These are phyloP conservation scores for Vachellia collinsii DNA, from an alignment of 306 rosid species.

Conservation along the genomic window DNA sequence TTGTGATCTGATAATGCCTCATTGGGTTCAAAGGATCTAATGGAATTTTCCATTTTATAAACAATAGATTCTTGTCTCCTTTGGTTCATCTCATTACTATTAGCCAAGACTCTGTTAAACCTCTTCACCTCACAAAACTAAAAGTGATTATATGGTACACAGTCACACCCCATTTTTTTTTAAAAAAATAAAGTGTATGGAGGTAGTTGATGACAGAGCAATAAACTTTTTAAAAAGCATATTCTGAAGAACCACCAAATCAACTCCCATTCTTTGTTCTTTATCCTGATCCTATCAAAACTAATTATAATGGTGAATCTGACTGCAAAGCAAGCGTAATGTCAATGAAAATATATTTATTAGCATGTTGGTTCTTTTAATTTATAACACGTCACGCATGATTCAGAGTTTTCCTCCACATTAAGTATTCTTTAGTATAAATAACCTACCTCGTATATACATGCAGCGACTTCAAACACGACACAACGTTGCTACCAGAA, in stretches of 20 bases:
- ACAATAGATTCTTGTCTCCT: not conserved
- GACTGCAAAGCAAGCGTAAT: not conserved
- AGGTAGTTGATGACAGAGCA: not conserved
- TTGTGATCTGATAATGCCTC: no score
- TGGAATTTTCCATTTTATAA: no score
- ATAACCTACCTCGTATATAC: not conserved
- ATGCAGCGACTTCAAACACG: no score
- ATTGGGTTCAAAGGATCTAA: no score
- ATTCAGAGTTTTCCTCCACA: not conserved
- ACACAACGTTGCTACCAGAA: no score
- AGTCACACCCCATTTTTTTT: not conserved
- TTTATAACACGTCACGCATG: not conserved
- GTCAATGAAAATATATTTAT: not conserved
- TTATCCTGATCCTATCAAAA: slow-evolving; percentile 13
- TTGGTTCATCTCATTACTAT: not conserved
- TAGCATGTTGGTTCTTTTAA: not conserved
- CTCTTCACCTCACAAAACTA: not conserved
- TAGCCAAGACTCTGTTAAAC: not conserved
- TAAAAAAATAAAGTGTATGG: not conserved
- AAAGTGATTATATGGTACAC: no score
- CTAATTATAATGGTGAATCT: not conserved
- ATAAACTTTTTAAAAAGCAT: not conserved
- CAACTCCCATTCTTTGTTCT: not conserved
- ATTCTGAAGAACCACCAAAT: not conserved
- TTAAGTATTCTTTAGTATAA: not conserved